These are phyloP conservation scores for Paramyrothecium sp. DNA, from an alignment of 2,329 filamentous ascomycete genomes.

Conservation along the genomic window DNA sequence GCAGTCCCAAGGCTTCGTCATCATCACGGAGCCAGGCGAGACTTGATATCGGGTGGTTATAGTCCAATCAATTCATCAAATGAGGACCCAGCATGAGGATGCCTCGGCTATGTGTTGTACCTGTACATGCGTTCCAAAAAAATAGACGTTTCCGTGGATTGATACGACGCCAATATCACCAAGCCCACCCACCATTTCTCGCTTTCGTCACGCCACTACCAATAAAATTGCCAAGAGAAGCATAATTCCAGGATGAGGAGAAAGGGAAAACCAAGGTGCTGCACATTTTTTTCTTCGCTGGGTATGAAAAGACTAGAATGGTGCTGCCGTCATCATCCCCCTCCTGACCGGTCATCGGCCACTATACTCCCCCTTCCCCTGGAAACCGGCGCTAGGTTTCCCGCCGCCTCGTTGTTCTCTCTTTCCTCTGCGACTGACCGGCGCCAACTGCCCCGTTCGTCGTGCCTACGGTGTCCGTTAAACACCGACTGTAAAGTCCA, in stretches of 20 bases:
- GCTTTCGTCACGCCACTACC: neutral
- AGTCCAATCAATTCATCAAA: no score
- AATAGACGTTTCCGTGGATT: neutral
- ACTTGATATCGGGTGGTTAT: no score
- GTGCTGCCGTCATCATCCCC: neutral
- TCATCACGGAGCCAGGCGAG: no score
- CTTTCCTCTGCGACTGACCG: neutral
- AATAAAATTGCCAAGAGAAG: neutral
- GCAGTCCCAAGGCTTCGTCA: no score
- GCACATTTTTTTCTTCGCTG: neutral
- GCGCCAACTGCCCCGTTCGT: no score
- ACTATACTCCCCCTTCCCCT: no score
- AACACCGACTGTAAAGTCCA: neutral
- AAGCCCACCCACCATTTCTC: neutral
- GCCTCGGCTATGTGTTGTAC: neutral
- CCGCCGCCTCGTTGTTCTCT: neutral
- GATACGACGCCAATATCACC: neutral
- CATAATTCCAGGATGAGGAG: neutral
- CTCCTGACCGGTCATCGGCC: no score
- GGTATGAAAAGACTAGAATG: neutral
- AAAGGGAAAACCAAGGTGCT: neutral
- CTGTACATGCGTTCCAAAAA: neutral
- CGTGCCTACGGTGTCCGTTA: neutral
- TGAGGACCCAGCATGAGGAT: neutral
- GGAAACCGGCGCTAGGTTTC: neutral